Base-by-base conservation (phyloP, 2,329 filamentous ascomycete species). In the Ophiobolus disseminans region DNA sequence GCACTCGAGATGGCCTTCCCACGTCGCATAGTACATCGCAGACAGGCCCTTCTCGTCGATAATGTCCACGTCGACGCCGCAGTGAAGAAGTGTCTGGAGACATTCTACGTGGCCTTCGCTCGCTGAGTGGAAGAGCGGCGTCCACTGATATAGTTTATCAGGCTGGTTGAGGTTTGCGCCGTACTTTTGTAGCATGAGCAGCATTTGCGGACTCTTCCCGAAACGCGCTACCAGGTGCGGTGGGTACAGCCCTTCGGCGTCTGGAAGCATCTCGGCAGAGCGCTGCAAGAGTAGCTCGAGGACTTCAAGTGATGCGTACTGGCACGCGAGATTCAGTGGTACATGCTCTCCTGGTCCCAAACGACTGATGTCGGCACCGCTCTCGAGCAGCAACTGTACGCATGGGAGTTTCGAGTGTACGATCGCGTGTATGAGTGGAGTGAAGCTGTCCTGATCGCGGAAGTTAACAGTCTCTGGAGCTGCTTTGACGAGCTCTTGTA, bases 61-160 rank as follows among this genome's bases (percentile, higher is more conserved):
- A 45, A 91, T 89, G 57, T 86, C 87, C 1, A 88, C 83, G 63
- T 95, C 85, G 3, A 88, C 92, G 6, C 89, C 88, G 55, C 89
- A 85, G 43, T 91, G 85, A 9, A 99, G 80, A 3, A 99, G 80
- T 1, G 87, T 89, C 59, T 91, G 84, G 34, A 99, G 79, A 66
- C 92, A 97, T 20, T 89, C 86, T 1, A 97, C 88, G 68, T 96
- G 95, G 17, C 94, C 94, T 76, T 99, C 94, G 68, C 92, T 96
- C 8, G 94, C 94, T 2, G 94, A 93, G 70, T 99, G 93, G 48
- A 99, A 94, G 4, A 99, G 80, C 0, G 94, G 92, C 2, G 94
- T 97, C 94, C 94, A 99, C 52, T 93, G 91, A 63, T 97, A 97
- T 13, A 99, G 81, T 74, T 96, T 97, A 73, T 99, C 94, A 23